These are phyloP conservation scores for Liriodendron chinense DNA, from an alignment of 164 flowering plant genomes.

Conservation along the genomic window DNA sequence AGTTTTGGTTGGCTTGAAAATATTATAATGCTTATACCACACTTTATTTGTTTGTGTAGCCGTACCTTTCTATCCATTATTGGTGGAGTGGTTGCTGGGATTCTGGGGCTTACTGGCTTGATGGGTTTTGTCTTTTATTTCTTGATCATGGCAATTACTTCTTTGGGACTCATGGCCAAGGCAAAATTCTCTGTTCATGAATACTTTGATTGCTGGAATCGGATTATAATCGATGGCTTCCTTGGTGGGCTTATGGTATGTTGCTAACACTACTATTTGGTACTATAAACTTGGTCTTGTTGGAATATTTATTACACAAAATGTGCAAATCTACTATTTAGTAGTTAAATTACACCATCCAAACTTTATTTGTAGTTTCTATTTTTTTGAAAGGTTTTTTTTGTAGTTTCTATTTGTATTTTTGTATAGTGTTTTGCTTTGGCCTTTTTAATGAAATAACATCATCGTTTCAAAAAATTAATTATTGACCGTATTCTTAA, in stretches of 20 bases:
- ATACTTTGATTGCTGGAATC: slow-evolving; percentile 88
- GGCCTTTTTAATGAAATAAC: too few species aligned
- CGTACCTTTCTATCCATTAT: slow-evolving; percentile 97
- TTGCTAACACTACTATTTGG: slow-evolving; percentile 9
- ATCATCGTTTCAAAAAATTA: too few species aligned
- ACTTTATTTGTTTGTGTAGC: slow-evolving; percentile 42
- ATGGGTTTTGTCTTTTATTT: slow-evolving; percentile 85
- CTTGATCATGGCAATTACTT: slow-evolving; percentile 80
- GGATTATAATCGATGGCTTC: slow-evolving; percentile 74
- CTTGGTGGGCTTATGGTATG: slow-evolving; percentile 89
- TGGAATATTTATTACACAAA: background rate
- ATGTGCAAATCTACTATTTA: background rate
- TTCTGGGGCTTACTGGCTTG: slow-evolving; percentile 78
- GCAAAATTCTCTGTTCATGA: slow-evolving; percentile 68
- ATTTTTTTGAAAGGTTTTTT: too few species aligned
- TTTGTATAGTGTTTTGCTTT: too few species aligned
- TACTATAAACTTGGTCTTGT: background rate
- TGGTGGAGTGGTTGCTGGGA: slow-evolving; percentile 95
- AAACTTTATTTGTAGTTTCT: background rate
- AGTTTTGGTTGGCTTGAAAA: background rate
- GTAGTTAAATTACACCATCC: background rate
- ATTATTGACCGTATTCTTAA: background rate
- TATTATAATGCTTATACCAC: background rate
- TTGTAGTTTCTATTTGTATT: too few species aligned
- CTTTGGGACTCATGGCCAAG: slow-evolving; percentile 76